Conservation (phyloP, 139 green algal species). For the Ettlia oleoabundans region DNA sequence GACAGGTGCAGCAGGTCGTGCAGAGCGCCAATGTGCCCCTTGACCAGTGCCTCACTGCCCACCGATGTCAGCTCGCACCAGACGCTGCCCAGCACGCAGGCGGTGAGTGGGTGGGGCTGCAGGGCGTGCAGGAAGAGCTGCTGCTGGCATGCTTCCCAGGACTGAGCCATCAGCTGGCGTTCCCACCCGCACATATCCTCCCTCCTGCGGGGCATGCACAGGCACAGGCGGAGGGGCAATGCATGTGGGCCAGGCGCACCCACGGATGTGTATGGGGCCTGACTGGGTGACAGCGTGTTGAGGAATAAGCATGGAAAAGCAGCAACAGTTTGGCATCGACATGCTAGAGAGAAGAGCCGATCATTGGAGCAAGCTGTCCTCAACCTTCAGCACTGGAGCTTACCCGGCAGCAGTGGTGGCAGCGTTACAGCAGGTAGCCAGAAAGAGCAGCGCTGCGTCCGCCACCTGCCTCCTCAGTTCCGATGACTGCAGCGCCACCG, state of each 20-base stretch:
- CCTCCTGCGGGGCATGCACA: neutral
- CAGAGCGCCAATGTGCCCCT: neutral
- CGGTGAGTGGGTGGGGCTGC: slow-evolving; percentile 22
- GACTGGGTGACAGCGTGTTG: no score
- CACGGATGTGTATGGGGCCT: no score
- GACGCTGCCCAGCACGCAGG: slow-evolving; percentile 1
- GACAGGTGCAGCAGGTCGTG: slow-evolving; percentile 21
- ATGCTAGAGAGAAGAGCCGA: no score
- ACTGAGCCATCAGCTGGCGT: slow-evolving; percentile 2
- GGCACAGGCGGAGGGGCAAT: neutral
- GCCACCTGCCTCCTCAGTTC: slow-evolving; percentile 1
- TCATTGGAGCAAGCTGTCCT: no score
- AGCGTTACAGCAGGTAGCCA: slow-evolving; percentile 13
- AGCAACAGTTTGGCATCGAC: no score
- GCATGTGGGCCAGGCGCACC: neutral
- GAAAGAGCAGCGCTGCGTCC: slow-evolving; percentile 3
- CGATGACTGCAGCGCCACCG: neutral
- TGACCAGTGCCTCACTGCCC: neutral
- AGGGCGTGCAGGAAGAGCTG: slow-evolving; percentile 27
- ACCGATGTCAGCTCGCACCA: slow-evolving; percentile 3
- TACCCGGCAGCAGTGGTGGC: neutral
- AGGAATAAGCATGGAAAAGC: no score
- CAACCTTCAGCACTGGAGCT: neutral
- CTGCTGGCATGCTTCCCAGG: slow-evolving; percentile 40
- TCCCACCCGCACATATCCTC: neutral